Evolutionary conservation across 2,329 filamentous ascomycete species (phyloP).

Genomic region (Thielaviopsis musarum): DNA sequence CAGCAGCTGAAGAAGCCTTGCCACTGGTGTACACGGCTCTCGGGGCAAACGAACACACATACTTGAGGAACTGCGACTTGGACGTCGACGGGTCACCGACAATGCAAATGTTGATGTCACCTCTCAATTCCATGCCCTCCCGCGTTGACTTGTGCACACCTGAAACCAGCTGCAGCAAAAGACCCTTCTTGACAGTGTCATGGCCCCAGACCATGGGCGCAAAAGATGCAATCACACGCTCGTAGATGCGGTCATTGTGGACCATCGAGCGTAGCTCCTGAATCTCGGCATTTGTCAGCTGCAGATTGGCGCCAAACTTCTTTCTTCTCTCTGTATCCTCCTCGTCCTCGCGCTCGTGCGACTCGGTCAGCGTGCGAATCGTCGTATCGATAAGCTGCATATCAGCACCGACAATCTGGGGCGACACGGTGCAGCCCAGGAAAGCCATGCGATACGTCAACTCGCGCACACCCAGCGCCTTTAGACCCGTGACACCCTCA

Average conservation of each 20-base stretch:
- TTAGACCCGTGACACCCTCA: slow-evolving; percentile 71
- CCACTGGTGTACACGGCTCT: slow-evolving; percentile 94
- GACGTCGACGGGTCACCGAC: slow-evolving; percentile 94
- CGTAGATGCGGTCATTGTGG: slow-evolving; percentile 89
- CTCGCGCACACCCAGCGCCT: slow-evolving; percentile 84
- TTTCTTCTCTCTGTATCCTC: slow-evolving; percentile 14
- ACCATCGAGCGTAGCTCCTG: slow-evolving; percentile 87
- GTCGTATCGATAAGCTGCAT: slow-evolving; percentile 26
- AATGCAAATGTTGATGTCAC: slow-evolving; percentile 97
- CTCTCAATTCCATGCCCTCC: slow-evolving; percentile 88
- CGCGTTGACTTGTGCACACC: slow-evolving; percentile 83
- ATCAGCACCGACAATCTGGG: slow-evolving; percentile 52
- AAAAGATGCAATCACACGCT: slow-evolving; percentile 78
- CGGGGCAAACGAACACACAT: slow-evolving; percentile 91
- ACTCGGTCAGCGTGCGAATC: slow-evolving; percentile 42
- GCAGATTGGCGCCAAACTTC: slow-evolving; percentile 6
- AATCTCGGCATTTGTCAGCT: slow-evolving; percentile 59
- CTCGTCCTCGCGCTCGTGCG: slow-evolving; percentile 44
- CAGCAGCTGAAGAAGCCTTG: slow-evolving; percentile 91
- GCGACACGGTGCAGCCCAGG: slow-evolving; percentile 87
- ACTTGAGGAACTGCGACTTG: slow-evolving; percentile 97
- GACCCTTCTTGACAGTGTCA: slow-evolving; percentile 91
- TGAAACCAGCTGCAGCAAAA: slow-evolving; percentile 88
- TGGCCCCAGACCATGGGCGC: slow-evolving; percentile 97
- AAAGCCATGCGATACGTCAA: slow-evolving; percentile 94